phyloP scores from a whole-genome alignment of 306 rosid species.

The Rosa persica region DNA sequence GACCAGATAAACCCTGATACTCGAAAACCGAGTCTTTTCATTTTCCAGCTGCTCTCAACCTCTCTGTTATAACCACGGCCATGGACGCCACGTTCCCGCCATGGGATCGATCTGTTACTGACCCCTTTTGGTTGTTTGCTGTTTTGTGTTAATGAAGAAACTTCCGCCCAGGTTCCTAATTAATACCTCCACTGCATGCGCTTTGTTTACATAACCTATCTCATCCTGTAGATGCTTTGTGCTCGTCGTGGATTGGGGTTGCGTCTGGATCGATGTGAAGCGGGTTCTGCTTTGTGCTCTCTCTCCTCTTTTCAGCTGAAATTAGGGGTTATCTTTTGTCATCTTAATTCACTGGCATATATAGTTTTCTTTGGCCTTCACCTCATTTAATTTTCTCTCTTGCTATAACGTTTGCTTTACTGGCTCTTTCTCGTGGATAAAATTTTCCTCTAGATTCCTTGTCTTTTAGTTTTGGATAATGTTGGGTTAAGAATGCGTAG shows the following conservation, averaged over 20 bases:
- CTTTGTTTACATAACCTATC: neutral
- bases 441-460: neutral
- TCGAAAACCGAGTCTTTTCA: neutral
- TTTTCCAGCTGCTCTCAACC: neutral
- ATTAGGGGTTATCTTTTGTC: neutral
- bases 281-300: neutral
- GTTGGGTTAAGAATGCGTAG: neutral
- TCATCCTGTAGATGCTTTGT: neutral
- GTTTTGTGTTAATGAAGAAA: neutral
- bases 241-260: neutral
- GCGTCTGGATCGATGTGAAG: neutral
- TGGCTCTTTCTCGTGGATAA: neutral
- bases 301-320: neutral
- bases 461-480: neutral
- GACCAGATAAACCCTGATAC: no score
- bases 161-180: neutral
- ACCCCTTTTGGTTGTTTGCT: neutral
- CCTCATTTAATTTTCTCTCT: neutral
- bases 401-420: neutral
- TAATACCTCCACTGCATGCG: neutral
- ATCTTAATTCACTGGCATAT: neutral
- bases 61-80: neutral
- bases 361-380: neutral
- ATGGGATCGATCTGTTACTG: neutral
- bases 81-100: neutral